Percentiles rank a stretch among this genome's conserved stretches.
phyloP scores from a whole-genome alignment of 345 rosid species.

The Bretschneidera sinensis region DNA sequence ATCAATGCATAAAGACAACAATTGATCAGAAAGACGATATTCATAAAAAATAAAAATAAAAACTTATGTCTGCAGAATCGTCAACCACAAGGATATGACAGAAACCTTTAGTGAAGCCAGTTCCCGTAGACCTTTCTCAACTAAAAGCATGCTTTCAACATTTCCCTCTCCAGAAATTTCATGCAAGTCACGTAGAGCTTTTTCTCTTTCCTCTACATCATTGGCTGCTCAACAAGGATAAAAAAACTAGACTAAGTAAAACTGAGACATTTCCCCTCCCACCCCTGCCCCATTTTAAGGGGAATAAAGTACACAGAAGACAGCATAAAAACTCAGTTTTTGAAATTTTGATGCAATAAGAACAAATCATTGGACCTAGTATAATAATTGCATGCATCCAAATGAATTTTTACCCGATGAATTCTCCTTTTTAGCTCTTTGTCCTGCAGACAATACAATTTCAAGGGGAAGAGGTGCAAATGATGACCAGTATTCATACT shows the following conservation, averaged over 20 bases:
- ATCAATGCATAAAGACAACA: not conserved
- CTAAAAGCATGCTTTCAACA: slow-evolving; percentile 76
- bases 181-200: slow-evolving; percentile 28
- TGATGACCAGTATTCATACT: slow-evolving; percentile 77
- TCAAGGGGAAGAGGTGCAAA: slow-evolving; percentile 84
- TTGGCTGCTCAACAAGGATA: slow-evolving; percentile 36
- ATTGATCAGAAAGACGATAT: not conserved
- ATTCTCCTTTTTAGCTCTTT: slow-evolving; percentile 51
- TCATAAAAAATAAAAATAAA: not conserved
- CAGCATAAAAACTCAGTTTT: not conserved
- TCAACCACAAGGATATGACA: slow-evolving; percentile 13
- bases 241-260: slow-evolving; percentile 15
- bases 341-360: not conserved
- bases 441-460: slow-evolving; percentile 67
- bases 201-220: slow-evolving; percentile 44
- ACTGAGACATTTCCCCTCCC: slow-evolving; percentile 1
- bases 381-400: not conserved
- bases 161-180: slow-evolving; percentile 58
- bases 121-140: slow-evolving; percentile 87
- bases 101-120: slow-evolving; percentile 72
- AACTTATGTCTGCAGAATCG: not conserved
- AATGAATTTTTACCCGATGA: slow-evolving; percentile 31
- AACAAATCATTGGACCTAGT: not conserved
- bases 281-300: not conserved
- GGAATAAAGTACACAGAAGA: not conserved